Evolutionary conservation across 352 stramenopile species (phyloP).

Genomic region (Halophytophthora batemanensis): DNA sequence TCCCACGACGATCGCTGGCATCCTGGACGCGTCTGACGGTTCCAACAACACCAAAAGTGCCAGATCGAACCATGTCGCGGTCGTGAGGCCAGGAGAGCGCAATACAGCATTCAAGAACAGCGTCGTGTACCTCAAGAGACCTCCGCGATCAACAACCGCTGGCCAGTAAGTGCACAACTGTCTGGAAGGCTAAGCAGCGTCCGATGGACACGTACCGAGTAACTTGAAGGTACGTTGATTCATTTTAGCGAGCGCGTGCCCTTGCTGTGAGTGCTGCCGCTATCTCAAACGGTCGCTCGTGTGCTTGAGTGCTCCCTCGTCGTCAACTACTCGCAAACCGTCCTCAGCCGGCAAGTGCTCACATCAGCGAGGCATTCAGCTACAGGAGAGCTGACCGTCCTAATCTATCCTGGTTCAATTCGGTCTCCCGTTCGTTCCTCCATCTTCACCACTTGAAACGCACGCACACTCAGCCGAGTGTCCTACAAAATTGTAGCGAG

Average conservation of each 20-base stretch:
- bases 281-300: constrained; percentile 15
- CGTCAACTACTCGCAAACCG: too few species aligned
- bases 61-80: constrained; percentile 25
- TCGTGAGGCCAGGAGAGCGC: constrained; percentile 32
- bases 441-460: constrained; percentile 11
- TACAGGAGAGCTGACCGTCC: constrained; percentile 14
- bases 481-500: constrained; percentile 51
- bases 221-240: too few species aligned
- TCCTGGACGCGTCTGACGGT: background rate
- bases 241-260: too few species aligned
- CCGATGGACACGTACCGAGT: too few species aligned
- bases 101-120: constrained; percentile 53
- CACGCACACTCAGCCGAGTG: background rate
- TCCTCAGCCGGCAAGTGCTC: too few species aligned
- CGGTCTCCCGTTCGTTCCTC: constrained; percentile 15
- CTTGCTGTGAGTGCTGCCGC: constrained; percentile 5
- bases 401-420: constrained; percentile 36
- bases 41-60: background rate
- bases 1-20: constrained; percentile 3
- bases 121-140: constrained; percentile 62
- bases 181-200: constrained; percentile 1
- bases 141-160: constrained; percentile 3
- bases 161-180: background rate
- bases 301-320: background rate
- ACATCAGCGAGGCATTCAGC: constrained; percentile 1